phyloP scores from a whole-genome alignment of 352 stramenopile genomes.

The Globisporangium cystogenes region DNA sequence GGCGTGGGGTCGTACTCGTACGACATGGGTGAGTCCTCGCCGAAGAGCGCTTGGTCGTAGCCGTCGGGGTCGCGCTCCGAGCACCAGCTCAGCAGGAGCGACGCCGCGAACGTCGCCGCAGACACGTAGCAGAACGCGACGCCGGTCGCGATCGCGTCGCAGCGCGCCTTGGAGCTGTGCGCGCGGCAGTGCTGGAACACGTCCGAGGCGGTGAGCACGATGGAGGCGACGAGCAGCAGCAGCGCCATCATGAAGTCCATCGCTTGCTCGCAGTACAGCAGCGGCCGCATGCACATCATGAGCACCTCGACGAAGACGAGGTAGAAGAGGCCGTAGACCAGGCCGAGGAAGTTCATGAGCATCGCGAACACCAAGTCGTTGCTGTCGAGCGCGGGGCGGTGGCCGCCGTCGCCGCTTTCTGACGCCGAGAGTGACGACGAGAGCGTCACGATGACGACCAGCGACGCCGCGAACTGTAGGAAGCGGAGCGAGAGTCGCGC shows the following conservation, averaged over 20 bases:
- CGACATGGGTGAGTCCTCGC: conserved; percentile 11
- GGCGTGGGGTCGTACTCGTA: conserved; percentile 13
- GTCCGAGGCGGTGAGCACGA: conserved; percentile 9
- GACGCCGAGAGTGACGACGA: neutral
- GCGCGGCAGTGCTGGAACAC: conserved; percentile 4
- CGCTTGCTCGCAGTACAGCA: conserved; percentile 13
- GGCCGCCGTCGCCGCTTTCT: neutral
- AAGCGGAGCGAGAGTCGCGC: conserved; percentile 11
- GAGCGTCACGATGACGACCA: conserved; percentile 8
- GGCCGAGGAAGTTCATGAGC: conserved; percentile 14
- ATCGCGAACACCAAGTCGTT: conserved; percentile 11
- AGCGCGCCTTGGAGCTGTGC: conserved; percentile 3
- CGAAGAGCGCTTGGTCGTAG: conserved; percentile 11
- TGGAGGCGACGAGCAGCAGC: conserved; percentile 11
- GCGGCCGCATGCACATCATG: conserved; percentile 11
- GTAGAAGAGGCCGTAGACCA: conserved; percentile 14
- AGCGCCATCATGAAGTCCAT: conserved; percentile 12
- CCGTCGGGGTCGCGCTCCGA: conserved; percentile 4
- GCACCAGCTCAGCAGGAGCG: conserved; percentile 9
- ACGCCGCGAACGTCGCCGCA: conserved; percentile 2
- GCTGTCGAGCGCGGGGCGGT: neutral
- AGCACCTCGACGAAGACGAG: conserved; percentile 15
- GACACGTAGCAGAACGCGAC: conserved; percentile 9
- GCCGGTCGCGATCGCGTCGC: conserved; percentile 3
- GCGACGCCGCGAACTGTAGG: conserved; percentile 11